phyloP scores from a whole-genome alignment of 176 grass and related monocot genomes.

The Lolium multiflorum region DNA sequence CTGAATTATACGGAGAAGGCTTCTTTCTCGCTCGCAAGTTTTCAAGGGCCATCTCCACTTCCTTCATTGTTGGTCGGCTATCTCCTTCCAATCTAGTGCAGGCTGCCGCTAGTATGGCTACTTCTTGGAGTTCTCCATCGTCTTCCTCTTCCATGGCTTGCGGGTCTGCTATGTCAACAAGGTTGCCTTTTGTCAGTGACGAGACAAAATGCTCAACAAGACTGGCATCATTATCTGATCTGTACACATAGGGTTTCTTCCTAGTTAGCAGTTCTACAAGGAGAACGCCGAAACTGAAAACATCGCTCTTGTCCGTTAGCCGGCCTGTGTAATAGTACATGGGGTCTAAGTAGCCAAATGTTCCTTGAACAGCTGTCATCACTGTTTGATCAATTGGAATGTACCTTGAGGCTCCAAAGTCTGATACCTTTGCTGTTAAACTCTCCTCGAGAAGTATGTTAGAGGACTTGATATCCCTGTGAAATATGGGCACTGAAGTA shows the following conservation, averaged over 20 bases:
- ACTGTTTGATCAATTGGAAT: slow-evolving; percentile 51
- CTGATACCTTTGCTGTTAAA: slow-evolving; percentile 55
- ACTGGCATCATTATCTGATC: not conserved
- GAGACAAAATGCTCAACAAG: not conserved
- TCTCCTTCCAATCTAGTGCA: slow-evolving; percentile 42
- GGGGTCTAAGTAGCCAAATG: slow-evolving; percentile 61
- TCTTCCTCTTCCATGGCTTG: slow-evolving; percentile 27
- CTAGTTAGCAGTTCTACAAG: slow-evolving; percentile 54
- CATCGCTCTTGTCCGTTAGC: slow-evolving; percentile 57
- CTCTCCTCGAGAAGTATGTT: slow-evolving; percentile 66
- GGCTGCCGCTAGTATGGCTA: slow-evolving; percentile 22
- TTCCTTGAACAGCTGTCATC: slow-evolving; percentile 54
- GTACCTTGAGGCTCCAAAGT: slow-evolving; percentile 65
- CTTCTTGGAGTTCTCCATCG: slow-evolving; percentile 27
- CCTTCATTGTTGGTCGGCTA: slow-evolving; percentile 33
- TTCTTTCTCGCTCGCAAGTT: not conserved
- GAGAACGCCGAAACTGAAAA: slow-evolving; percentile 59
- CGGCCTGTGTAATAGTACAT: slow-evolving; percentile 55
- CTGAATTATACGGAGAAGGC: not conserved
- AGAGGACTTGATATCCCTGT: slow-evolving; percentile 62
- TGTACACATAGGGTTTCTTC: slow-evolving; percentile 25
- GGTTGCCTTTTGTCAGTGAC: not conserved
- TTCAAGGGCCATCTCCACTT: slow-evolving; percentile 39
- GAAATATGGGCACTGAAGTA: slow-evolving; percentile 46
- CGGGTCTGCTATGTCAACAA: not conserved